A percentile compares a stretch with the other conserved stretches of the same genome.
phyloP scores from a whole-genome alignment of 148 eudicot species.

The Selenicereus undatus region DNA sequence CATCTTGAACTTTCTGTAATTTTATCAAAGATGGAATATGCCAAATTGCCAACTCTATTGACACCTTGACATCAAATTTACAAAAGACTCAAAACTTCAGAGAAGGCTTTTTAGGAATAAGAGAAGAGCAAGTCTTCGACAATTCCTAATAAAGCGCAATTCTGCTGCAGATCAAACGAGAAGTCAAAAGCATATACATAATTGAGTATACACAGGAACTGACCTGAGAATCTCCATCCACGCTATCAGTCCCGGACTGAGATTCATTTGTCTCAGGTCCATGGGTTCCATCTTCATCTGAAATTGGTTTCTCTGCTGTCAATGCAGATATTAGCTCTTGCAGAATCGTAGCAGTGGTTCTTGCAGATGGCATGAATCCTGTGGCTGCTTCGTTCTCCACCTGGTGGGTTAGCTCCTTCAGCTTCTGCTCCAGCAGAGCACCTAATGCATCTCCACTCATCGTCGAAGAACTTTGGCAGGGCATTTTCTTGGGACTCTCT shows the following conservation, averaged over 20 bases:
- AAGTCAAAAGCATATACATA: neutral
- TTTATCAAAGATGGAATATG: neutral
- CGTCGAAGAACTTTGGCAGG: constrained; percentile 30
- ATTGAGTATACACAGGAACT: constrained; percentile 12
- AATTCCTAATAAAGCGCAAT: neutral
- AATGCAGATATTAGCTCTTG: constrained; percentile 89
- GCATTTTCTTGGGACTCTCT: constrained; percentile 24
- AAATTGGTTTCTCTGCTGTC: constrained; percentile 47
- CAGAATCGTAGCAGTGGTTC: constrained; percentile 70
- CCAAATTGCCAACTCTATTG: neutral
- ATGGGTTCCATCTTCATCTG: constrained; percentile 26
- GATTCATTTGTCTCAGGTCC: constrained; percentile 25
- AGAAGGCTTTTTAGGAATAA: neutral
- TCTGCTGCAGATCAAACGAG: neutral
- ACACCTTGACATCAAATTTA: neutral
- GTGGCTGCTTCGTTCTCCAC: constrained; percentile 57
- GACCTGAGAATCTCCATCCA: constrained; percentile 33
- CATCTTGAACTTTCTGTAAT: neutral
- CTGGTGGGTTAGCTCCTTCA: constrained; percentile 69
- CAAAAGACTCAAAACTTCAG: neutral
- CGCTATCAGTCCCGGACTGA: constrained; percentile 9
- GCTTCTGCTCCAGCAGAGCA: constrained; percentile 60
- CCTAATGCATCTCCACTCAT: constrained; percentile 66
- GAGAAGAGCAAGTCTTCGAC: neutral
- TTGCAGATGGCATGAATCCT: constrained; percentile 41